Conservation (phyloP, 1,139 yeast species). For the Protomyces inouyei region DNA sequence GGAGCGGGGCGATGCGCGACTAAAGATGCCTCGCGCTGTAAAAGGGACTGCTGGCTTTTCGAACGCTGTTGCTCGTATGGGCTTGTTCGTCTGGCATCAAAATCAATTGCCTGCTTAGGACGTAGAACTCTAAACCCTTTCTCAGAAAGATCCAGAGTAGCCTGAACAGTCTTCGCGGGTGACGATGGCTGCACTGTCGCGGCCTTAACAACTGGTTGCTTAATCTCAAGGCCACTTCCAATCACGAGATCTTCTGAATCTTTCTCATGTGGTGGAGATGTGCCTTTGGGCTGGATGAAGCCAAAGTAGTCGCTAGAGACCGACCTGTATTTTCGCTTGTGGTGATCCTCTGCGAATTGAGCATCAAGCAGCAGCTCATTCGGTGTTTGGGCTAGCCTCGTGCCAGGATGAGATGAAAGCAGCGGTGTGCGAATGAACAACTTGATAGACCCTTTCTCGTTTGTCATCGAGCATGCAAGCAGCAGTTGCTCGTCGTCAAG, state of each 20-base stretch:
- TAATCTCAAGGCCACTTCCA: not conserved
- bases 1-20: conserved; percentile 24
- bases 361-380: not conserved
- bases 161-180: not conserved
- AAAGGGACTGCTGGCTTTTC: not conserved
- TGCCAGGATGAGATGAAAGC: not conserved
- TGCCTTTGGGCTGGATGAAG: not conserved
- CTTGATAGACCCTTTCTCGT: conserved; percentile 12
- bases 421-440: conserved; percentile 3
- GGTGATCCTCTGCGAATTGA: not conserved
- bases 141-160: not conserved
- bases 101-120: conserved; percentile 57
- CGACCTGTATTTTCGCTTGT: not conserved
- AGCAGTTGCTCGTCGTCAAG: conserved; percentile 52
- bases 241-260: not conserved
- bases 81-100: conserved; percentile 71
- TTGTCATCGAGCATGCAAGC: conserved; percentile 36
- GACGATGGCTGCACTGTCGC: not conserved
- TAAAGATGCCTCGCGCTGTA: not conserved
- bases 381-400: not conserved
- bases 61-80: conserved; percentile 49
- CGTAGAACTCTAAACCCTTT: conserved; percentile 12
- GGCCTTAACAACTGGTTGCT: not conserved
- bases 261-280: not conserved
- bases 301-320: not conserved